Evolutionary conservation across 805 yeast genomes (phyloP), one percentile per base, ranked within the genome.

Genomic region (Wickerhamiella sergipiensis): DNA sequence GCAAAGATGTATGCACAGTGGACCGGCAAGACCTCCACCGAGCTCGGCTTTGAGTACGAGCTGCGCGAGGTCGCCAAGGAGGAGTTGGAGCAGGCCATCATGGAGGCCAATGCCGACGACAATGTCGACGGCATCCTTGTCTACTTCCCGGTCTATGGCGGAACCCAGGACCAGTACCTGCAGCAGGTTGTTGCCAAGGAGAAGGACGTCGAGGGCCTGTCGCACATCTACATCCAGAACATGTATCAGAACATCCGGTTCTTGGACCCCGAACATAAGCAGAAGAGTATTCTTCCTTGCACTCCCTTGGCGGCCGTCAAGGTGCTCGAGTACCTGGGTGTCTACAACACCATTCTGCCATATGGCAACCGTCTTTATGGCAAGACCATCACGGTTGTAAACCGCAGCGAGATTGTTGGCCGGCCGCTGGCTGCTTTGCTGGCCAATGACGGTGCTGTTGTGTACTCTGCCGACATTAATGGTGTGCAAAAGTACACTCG

Each of bases 391-490:
- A 81, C 94, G 47, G 81, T 92, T 45, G 89, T 92, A 49, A 92
- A 92, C 69, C 75, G 98, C 62, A 85, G 95, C 12, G 98, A 92
- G 68, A 90, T 92, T 61, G 98, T 92, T 21, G 98, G 98, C 12
- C 79, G 98, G 59, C 98, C 98, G 0, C 71, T 92, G 53, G 97
- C 97, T 33, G 97, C 98, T 0, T 68, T 92, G 38, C 71, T 92
- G 56, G 97, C 98, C 18, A 92, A 92, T 62, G 98, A 92, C 63
- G 98, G 98, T 55, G 98, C 98, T 21, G 83, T 82, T 1, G 97
- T 92, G 2, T 92, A 84, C 65, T 89, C 97, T 1, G 90, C 81
- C 2, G 97, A 92, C 64, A 69, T 92, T 48, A 80, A 83, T 60
- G 85, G 87, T 59, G 80, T 88, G 55, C 97, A 92, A 67, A 80